Percentiles rank a stretch among this genome's conserved stretches.
phyloP scores from a whole-genome alignment of 1,284 basidiomycete species.

The Sanghuangporus weigelae region DNA sequence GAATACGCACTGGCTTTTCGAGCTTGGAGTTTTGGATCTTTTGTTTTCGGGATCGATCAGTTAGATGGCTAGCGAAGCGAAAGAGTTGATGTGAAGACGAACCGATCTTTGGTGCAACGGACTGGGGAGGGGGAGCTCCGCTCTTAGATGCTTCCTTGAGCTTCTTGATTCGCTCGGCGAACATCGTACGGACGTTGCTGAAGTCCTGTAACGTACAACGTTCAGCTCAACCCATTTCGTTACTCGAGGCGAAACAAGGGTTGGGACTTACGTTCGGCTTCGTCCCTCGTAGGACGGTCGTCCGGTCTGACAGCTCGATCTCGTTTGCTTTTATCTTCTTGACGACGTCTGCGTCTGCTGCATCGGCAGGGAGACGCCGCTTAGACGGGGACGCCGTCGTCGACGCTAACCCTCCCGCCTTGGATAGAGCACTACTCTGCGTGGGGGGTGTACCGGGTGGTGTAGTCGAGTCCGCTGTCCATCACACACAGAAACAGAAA shows the following conservation, averaged over 20 bases:
- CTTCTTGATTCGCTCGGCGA: slow-evolving; percentile 72
- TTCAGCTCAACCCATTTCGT: background rate
- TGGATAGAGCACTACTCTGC: slow-evolving; percentile 27
- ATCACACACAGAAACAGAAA: background rate
- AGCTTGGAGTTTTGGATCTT: slow-evolving; percentile 21
- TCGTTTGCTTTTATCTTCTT: slow-evolving; percentile 75
- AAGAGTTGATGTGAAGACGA: background rate
- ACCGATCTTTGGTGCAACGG: slow-evolving; percentile 35
- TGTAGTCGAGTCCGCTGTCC: slow-evolving; percentile 43
- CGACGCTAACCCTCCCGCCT: slow-evolving; percentile 33
- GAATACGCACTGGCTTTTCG: slow-evolving; percentile 20
- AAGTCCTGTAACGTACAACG: slow-evolving; percentile 54
- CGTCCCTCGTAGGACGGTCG: slow-evolving; percentile 67
- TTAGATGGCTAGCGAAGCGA: background rate
- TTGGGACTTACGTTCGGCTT: slow-evolving; percentile 60
- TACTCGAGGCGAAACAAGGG: background rate
- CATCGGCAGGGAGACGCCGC: slow-evolving; percentile 74
- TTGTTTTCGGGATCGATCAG: background rate
- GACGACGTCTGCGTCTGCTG: slow-evolving; percentile 75
- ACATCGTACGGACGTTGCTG: slow-evolving; percentile 51
- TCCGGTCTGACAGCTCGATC: slow-evolving; percentile 70
- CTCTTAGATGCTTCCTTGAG: slow-evolving; percentile 57
- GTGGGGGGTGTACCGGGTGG: slow-evolving; percentile 60
- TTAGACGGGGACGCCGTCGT: slow-evolving; percentile 49
- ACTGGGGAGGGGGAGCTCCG: slow-evolving; percentile 32